Evolutionary conservation across 202 grass and related monocot genomes (phyloP), one percentile per base, ranked within the genome.

Genomic region (Setaria italica): DNA sequence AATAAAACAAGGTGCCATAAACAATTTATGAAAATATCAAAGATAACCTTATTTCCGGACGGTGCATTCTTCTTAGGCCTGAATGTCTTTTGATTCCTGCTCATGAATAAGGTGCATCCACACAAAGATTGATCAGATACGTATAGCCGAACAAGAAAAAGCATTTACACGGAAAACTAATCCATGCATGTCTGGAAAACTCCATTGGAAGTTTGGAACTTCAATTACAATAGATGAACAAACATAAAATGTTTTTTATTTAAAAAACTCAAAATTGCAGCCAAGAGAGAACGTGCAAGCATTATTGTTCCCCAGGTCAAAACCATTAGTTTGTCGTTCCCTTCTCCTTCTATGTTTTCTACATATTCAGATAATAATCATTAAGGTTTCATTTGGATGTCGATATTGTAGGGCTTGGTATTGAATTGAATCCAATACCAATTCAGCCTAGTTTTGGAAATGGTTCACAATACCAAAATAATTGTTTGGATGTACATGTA

Each of bases 61-160:
- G 93, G 83, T 47, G 86, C 93, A 87, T 95, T 90, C 80, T 95
- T 95, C 84, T 95, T 95, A 10, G 93, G 93, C 66, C 90, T 78
- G 82, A 95, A 95, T n/a, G 93, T 95, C 88, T 84, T 95, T 77
- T 95, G 93, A 77, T 95, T 95, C 72, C 86, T 95, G 49, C 17
- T 9, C 25, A 55, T 25, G 25, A 42, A 41, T 68, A 42, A 25
- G 46, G 8, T 14, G 81, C 20, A 19, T 5, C 0, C 9, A 0
- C 20, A 81, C 41, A 75, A 42, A 53, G 34, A 65, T 37, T 30
- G 6, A 81, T 81, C 70, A 77, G 34, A 68, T 49, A 62, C 41
- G 5, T 41, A 80, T 19, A 58, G n/a, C 2, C 12, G 5, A 66
- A 19, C 17, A 30, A 3, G 9, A 1, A 60, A 42, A 50, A 55